Evolutionary conservation across 352 stramenopile species (phyloP).

Genomic region (Phytophthora pinifolia): DNA sequence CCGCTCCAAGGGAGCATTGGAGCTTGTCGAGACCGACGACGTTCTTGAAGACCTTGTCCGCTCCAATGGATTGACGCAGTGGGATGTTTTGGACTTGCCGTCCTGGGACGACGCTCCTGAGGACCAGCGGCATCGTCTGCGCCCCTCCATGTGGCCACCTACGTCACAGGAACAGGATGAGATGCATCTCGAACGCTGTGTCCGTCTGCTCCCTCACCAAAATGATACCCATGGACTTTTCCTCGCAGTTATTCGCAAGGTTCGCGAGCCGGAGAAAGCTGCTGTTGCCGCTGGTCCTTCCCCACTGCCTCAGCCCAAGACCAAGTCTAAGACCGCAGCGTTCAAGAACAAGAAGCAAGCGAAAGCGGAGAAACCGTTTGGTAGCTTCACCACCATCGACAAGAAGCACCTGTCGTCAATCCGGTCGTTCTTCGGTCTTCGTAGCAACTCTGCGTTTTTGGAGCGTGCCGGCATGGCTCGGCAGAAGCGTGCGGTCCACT

Average conservation of each 20-base stretch:
- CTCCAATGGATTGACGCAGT: constrained; percentile 41
- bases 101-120: constrained; percentile 59
- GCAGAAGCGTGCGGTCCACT: constrained; percentile 63
- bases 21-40: constrained; percentile 58
- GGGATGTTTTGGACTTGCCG: constrained; percentile 62
- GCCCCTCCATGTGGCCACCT: constrained; percentile 86
- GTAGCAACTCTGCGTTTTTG: constrained; percentile 41
- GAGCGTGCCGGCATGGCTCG: constrained; percentile 66
- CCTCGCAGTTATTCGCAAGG: constrained; percentile 93
- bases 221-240: constrained; percentile 99
- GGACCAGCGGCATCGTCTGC: constrained; percentile 52
- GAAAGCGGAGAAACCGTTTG: constrained; percentile 65
- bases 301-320: constrained; percentile 23
- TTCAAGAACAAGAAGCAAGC: constrained; percentile 50
- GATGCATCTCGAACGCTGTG: constrained; percentile 90
- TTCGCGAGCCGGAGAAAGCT: constrained; percentile 23
- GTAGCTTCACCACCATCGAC: constrained; percentile 54
- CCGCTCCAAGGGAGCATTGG: constrained; percentile 46
- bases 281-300: constrained; percentile 39
- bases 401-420: constrained; percentile 39
- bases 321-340: constrained; percentile 20
- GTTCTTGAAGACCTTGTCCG: constrained; percentile 42
- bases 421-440: constrained; percentile 47
- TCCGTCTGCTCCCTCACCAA: constrained; percentile 96
- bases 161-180: constrained; percentile 41